phyloP scores from a whole-genome alignment of 345 rosid genomes.

The Stellera chamaejasme region DNA sequence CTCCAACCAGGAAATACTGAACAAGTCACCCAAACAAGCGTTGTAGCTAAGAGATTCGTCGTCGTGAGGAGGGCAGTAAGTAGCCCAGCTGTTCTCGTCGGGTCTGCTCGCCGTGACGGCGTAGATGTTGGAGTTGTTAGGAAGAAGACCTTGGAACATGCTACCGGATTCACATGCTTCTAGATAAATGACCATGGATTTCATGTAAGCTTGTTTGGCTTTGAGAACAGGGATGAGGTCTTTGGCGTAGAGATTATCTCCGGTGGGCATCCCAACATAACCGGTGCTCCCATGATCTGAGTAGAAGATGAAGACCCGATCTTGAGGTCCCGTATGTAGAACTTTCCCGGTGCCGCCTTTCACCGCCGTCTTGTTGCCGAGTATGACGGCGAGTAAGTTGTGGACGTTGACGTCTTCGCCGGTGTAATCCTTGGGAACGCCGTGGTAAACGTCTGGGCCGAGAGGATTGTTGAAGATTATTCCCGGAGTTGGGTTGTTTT shows the following conservation, averaged over 20 bases:
- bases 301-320: constrained; percentile 46
- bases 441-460: constrained; percentile 49
- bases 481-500: constrained; percentile 54
- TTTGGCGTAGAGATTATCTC: constrained; percentile 18
- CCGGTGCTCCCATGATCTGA: constrained; percentile 65
- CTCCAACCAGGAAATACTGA: constrained; percentile 78
- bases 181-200: constrained; percentile 51
- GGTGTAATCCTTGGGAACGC: constrained; percentile 70
- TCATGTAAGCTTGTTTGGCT: constrained; percentile 27
- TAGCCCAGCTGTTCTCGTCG: constrained; percentile 43
- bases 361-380: constrained; percentile 45
- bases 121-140: constrained; percentile 25
- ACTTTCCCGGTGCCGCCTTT: constrained; percentile 67
- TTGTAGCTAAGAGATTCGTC: constrained; percentile 7
- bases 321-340: constrained; percentile 44
- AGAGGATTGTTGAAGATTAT: constrained; percentile 47
- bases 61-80: constrained; percentile 27
- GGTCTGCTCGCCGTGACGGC: constrained; percentile 59
- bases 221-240: constrained; percentile 42
- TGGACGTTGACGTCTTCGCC: constrained; percentile 22
- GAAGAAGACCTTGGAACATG: constrained; percentile 51
- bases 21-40: constrained; percentile 59
- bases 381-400: constrained; percentile 43
- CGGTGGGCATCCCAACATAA: constrained; percentile 38
- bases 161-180: constrained; percentile 74